Percentiles rank a stretch among this genome's conserved stretches.
phyloP scores from a whole-genome alignment of 495 filamentous ascomycete genomes.

The Annulohypoxylon bovei region DNA sequence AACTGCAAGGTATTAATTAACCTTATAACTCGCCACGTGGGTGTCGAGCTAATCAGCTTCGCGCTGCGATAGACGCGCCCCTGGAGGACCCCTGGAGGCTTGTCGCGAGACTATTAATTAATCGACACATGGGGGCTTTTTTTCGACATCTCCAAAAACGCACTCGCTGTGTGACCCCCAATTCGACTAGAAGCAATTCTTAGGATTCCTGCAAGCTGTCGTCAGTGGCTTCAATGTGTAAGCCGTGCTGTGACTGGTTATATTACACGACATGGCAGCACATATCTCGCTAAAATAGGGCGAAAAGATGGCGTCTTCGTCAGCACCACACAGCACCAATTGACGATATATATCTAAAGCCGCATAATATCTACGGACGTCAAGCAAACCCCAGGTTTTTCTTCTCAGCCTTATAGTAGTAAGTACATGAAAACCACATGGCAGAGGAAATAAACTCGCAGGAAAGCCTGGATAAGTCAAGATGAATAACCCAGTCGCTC shows the following conservation, averaged over 20 bases:
- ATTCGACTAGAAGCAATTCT: conserved; percentile 1
- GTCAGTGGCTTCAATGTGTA: neutral
- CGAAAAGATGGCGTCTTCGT: neutral
- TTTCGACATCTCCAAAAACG: neutral
- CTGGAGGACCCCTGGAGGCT: conserved; percentile 6
- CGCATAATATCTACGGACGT: neutral
- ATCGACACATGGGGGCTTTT: conserved; percentile 11
- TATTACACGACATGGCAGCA: neutral
- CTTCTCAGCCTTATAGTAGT: conserved; percentile 17
- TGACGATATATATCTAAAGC: neutral
- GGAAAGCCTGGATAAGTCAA: neutral
- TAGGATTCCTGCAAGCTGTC: conserved; percentile 5
- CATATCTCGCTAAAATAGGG: neutral
- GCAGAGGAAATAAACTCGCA: conserved; percentile 11
- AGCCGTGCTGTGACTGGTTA: neutral
- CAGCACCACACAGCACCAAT: neutral
- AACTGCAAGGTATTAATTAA: conserved; percentile 41
- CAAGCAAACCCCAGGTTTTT: conserved; percentile 17
- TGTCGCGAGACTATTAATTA: neutral
- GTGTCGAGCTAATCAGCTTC: conserved; percentile 32
- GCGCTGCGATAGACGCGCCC: neutral
- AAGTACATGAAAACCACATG: conserved; percentile 29
- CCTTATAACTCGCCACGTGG: conserved; percentile 39
- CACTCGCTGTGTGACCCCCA: conserved; percentile 14
- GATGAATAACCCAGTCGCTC: neutral